phyloP scores from a whole-genome alignment of 2,329 filamentous ascomycete genomes.

The Thelonectria rubi region DNA sequence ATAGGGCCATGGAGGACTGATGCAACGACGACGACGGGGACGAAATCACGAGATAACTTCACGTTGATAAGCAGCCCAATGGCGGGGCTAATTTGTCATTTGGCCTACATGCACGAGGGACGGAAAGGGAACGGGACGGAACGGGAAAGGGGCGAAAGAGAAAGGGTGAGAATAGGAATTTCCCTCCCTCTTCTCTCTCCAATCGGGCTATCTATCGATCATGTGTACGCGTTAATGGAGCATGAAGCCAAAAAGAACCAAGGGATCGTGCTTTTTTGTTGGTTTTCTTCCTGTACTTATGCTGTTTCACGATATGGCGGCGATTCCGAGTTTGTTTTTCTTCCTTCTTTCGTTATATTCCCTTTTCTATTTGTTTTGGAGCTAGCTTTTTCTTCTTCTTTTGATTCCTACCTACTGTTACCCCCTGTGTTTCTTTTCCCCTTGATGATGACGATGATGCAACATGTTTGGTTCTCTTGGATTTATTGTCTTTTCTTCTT shows the following conservation, averaged over 20 bases:
- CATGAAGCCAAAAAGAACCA: constrained; percentile 42
- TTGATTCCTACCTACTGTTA: not conserved
- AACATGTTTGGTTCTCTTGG: too few species aligned
- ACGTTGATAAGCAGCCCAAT: constrained; percentile 16
- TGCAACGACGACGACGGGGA: constrained; percentile 11
- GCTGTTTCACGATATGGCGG: constrained; percentile 40
- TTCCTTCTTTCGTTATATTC: constrained; percentile 20
- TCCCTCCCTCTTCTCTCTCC: constrained; percentile 7
- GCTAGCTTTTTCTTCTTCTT: constrained; percentile 25
- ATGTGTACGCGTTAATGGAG: constrained; percentile 45
- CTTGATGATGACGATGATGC: not conserved
- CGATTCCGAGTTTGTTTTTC: constrained; percentile 38
- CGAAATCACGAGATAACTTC: constrained; percentile 22
- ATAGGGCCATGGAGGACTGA: constrained; percentile 63
- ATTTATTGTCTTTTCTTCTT: not conserved
- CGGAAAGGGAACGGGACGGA: not conserved
- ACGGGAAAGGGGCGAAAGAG: not conserved
- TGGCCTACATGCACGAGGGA: not conserved
- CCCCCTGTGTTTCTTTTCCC: constrained; percentile 26
- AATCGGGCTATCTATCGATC: constrained; percentile 28
- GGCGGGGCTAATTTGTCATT: constrained; percentile 4
- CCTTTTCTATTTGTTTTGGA: constrained; percentile 18
- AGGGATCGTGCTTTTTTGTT: constrained; percentile 28
- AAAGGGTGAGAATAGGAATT: not conserved
- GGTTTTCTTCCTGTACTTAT: constrained; percentile 42